Evolutionary conservation across 1,284 basidiomycete genomes (phyloP), one percentile per base, ranked within the genome.

Genomic region (Meira miltonrushii): DNA sequence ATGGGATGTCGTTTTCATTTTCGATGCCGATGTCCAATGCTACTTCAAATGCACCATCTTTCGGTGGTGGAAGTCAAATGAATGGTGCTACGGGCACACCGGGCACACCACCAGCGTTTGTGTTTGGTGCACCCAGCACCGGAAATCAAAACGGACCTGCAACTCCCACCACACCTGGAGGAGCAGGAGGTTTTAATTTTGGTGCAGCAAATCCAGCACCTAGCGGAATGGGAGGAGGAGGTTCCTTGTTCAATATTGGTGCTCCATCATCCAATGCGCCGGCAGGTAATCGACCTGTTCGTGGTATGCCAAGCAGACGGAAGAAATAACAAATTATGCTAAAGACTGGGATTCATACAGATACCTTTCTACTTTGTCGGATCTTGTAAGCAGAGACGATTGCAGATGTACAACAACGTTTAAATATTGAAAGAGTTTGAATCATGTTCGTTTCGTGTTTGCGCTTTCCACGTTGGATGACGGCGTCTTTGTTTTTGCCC

Each of bases 61-160:
- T n/a, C 21, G 46, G 46, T 21, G 8, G 17, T 25, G 46, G 46
- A 17, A 25, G 17, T 12, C 21, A 23, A 21, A 21, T 46, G 17
- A 48, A n/a, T 8, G 21, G 12, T 17, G 12, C 46, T 12, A 21
- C 12, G 5, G 12, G 12, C 17, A 19, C 46, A 15, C n/a, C 25
- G 37, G 15, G 46, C 46, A 3, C 43, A 50, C 41, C 49, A 37
- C 21, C 15, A 8, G 19, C 53, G 9, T 40, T 28, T 28, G 55
- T 41, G 7, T 57, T 57, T 43, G 55, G 50, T 38, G 58, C 54
- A 1, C 52, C 41, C 15, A 47, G 44, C 7, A 55, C 55, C 15
- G 50, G 60, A 10, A 53, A 63, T 23, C 49, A 62, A 21, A 19
- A 15, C 4, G 43, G 58, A 15, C 19, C 40, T 43, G 40, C 40